Evolutionary conservation across 2,329 filamentous ascomycete genomes (phyloP).

Genomic region (Ophiostoma triangulosporum): DNA sequence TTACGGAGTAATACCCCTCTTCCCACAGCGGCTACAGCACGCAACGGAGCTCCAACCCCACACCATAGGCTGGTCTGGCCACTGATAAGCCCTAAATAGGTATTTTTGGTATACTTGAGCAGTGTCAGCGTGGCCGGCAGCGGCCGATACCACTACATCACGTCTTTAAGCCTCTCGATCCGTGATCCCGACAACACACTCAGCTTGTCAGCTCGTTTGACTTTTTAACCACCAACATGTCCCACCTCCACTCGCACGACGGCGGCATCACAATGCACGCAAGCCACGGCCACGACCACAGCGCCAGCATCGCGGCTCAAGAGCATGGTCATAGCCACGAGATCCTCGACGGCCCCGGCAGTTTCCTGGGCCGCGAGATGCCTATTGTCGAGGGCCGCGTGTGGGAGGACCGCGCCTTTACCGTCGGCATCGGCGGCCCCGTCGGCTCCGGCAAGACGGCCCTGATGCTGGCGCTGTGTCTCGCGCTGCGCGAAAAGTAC

Average conservation of each 20-base stretch:
- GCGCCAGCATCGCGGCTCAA: constrained; percentile 41
- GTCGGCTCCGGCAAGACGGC: constrained; percentile 97
- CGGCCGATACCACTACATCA: neutral
- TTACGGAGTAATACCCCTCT: neutral
- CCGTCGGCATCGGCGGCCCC: constrained; percentile 93
- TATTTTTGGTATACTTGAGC: neutral
- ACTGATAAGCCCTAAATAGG: neutral
- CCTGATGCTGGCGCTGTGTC: constrained; percentile 87
- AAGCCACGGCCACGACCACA: constrained; percentile 19
- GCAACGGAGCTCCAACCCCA: neutral
- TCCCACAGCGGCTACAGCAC: neutral
- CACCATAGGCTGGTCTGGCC: neutral
- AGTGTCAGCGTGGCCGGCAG: neutral
- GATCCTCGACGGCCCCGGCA: constrained; percentile 86
- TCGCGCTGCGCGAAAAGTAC: constrained; percentile 64
- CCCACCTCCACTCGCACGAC: constrained; percentile 32
- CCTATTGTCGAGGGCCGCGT: constrained; percentile 78
- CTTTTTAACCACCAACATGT: neutral
- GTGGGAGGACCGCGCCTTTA: constrained; percentile 84
- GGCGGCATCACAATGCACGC: constrained; percentile 23
- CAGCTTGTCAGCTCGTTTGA: neutral
- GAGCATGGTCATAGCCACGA: constrained; percentile 94
- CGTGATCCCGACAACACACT: too few species aligned
- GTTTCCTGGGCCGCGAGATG: constrained; percentile 81
- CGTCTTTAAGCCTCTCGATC: neutral